Conservation (phyloP, 2,329 filamentous ascomycete genomes). For the Trichoderma sp. region DNA sequence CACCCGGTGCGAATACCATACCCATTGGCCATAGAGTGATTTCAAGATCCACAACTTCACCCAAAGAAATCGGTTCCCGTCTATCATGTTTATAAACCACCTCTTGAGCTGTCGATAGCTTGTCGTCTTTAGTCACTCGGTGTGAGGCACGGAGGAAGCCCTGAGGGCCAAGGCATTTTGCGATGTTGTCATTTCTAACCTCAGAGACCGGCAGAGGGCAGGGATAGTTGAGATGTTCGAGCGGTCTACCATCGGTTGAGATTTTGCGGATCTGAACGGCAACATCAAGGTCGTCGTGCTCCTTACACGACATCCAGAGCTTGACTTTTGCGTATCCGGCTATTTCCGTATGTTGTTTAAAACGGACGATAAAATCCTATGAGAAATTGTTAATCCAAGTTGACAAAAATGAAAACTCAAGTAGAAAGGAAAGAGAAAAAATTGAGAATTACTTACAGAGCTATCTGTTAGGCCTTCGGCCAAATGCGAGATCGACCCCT, state of each 20-base stretch:
- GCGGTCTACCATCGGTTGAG: not conserved
- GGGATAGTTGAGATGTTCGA: not conserved
- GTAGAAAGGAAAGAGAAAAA: too few species aligned
- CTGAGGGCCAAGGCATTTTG: not conserved
- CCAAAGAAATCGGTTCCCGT: too few species aligned
- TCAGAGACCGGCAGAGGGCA: not conserved
- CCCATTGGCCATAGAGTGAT: too few species aligned
- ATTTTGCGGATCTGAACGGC: not conserved
- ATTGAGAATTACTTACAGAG: not conserved
- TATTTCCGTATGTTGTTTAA: not conserved
- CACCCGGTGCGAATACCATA: not conserved
- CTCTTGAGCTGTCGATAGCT: too few species aligned
- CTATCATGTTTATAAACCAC: too few species aligned
- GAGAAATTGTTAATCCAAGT: not conserved
- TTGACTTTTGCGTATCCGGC: not conserved
- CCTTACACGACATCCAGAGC: not conserved
- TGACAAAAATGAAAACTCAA: fast-evolving
- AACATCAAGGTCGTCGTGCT: not conserved
- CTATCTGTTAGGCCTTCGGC: conserved; percentile 2
- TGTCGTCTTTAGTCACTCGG: too few species aligned
- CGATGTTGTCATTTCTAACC: conserved; percentile 4
- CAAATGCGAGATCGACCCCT: not conserved
- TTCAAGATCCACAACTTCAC: too few species aligned
- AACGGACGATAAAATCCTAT: not conserved
- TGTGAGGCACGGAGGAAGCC: too few species aligned